Base-by-base conservation (phyloP, 441 rosid genomes). In the Brassica hybrid region DNA sequence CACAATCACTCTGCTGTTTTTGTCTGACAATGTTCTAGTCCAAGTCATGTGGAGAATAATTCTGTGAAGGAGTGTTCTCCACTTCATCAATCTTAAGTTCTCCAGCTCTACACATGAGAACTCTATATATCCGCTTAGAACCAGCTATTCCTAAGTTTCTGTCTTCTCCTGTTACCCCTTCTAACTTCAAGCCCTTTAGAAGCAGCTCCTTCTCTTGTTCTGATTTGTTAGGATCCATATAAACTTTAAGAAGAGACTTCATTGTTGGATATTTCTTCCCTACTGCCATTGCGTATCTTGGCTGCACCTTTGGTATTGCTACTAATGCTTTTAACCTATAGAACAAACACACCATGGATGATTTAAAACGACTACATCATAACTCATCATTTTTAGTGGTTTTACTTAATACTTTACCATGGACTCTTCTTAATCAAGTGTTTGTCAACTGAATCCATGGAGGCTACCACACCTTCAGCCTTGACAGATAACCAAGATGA, bases 291-390 rank as follows among this genome's bases (percentile, higher is more conserved):
- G 97, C 97, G 76, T 81, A 91, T 75, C 97, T 88, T 30, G 99
- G 94, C 81, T 94, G 99, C 69, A 96, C 97, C 89, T 94, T 96
- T 65, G 98, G 99, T 59, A 96, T 91, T 45, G 94, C 90, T 54
- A 94, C 88, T 86, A 94, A 86, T 10, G 97, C 93, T 84, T 88
- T 92, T 72, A 92, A 83, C 97, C 98, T 94, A 86, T 74, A 58
- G 16, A 36, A 12, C 8, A 10, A 23, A 14, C 43, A 67, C 41
- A 23, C 12, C 43, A 14, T 21, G 13, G 27, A 7, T 68, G 13
- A 17, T 56, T 64, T 70, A 16, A 2, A 48, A 23, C 5, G 21
- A 71, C 5, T 58, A 65, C 34, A 34, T 34, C n/a, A 25, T 14
- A 30, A 25, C 41, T 59, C 21, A 71, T 7, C 10, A 18, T 73